phyloP scores from a whole-genome alignment of 805 yeast genomes.

The Candida bentonensis region DNA sequence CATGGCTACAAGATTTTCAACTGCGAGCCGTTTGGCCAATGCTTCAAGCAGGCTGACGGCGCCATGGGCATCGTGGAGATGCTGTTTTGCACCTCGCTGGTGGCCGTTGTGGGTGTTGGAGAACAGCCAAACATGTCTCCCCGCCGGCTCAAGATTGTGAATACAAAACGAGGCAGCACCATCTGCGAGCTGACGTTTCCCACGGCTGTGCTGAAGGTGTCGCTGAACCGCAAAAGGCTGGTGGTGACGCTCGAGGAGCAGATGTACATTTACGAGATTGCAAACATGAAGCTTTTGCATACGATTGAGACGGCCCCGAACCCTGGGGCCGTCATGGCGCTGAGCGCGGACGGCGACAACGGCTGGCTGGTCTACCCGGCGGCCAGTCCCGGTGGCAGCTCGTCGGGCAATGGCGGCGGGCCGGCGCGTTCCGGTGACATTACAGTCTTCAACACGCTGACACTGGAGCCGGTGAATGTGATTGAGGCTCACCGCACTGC shows the following conservation, averaged over 20 bases:
- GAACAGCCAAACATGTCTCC: constrained; percentile 52
- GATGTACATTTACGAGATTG: constrained; percentile 76
- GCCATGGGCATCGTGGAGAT: constrained; percentile 56
- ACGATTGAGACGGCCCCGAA: constrained; percentile 48
- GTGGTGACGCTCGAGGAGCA: constrained; percentile 69
- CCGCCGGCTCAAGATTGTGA: constrained; percentile 67
- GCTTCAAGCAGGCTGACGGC: constrained; percentile 34
- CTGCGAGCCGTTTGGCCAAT: constrained; percentile 76
- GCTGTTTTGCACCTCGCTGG: constrained; percentile 77
- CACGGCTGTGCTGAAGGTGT: constrained; percentile 53
- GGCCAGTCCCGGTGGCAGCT: constrained; percentile 17
- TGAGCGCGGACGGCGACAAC: constrained; percentile 28
- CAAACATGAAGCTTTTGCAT: constrained; percentile 72
- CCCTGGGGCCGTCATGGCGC: constrained; percentile 24
- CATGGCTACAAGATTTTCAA: constrained; percentile 61
- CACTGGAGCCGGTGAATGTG: constrained; percentile 62
- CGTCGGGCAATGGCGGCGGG: constrained; percentile 8
- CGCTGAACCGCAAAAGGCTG: constrained; percentile 69
- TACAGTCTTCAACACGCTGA: constrained; percentile 62
- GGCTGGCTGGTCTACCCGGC: constrained; percentile 45
- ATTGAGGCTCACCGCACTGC: constrained; percentile 79
- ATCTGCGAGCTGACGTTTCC: constrained; percentile 88
- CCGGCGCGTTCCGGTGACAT: constrained; percentile 42
- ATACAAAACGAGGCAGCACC: constrained; percentile 46
- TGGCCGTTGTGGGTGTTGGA: constrained; percentile 72